A percentile compares a stretch with the other conserved stretches of the same genome.
Evolutionary conservation across 192 early-diverging fungal genomes (phyloP).

Genomic region (Backusella circina): DNA sequence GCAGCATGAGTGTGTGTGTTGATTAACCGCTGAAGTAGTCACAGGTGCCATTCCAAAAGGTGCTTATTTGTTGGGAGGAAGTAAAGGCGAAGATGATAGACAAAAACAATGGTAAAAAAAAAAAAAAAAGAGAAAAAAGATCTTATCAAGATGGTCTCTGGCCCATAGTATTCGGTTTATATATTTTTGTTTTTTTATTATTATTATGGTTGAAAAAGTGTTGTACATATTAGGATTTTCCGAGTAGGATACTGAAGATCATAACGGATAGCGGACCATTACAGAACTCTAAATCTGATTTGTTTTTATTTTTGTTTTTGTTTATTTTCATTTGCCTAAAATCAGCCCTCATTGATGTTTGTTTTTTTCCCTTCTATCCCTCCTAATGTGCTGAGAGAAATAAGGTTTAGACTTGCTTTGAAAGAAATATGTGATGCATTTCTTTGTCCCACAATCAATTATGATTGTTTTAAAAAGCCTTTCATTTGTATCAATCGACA

Average conservation of each 20-base stretch:
- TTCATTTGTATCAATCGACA: not conserved
- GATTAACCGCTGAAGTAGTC: not conserved
- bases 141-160: conserved; percentile 9
- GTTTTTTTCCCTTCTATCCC: not conserved
- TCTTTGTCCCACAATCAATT: not conserved
- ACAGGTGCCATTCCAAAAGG: not conserved
- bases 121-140: not conserved
- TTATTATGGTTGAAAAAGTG: not conserved
- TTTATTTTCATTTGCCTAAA: conserved; percentile 1
- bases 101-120: not conserved
- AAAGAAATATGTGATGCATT: not conserved
- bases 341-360: not conserved
- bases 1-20: conserved; percentile 1
- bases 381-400: not conserved
- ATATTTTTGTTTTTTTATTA: not conserved
- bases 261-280: not conserved
- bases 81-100: not conserved
- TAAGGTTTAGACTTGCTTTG: not conserved
- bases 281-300: not conserved
- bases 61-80: not conserved
- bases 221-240: not conserved
- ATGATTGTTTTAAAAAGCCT: not conserved
- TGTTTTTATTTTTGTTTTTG: not conserved
- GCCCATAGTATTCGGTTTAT: not conserved
- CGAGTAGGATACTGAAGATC: not conserved